Base-by-base conservation (phyloP, 306 rosid species). In the Purshia tridentata region DNA sequence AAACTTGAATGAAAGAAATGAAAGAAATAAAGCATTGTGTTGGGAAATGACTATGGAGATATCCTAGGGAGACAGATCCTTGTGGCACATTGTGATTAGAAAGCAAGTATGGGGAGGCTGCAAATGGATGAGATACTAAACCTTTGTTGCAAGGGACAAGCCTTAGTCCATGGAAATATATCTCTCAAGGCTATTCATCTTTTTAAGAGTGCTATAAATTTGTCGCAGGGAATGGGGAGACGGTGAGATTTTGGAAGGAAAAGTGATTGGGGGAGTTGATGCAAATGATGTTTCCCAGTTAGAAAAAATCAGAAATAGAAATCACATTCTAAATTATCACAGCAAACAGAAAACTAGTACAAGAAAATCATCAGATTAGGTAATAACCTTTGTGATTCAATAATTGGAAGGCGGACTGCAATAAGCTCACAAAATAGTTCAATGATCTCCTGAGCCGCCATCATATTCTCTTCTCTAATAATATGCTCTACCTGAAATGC, bases 371-470 rank as follows among this genome's bases (percentile, higher is more conserved):
- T 37, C 15, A 70, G 18, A 47, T 39, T 19, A 72, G 39, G 15
- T 68, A 46, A 13, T 14, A 71, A 94, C 97, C 96, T 94, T 78
- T 94, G 97, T 44, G 88, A 72, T 74, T 94, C 98, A 61, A 94
- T 83, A 75, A 94, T 89, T 13, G 97, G 98, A 80, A 94, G 97
- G 56, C 97, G 92, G 65, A 91, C 95, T 7, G 85, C 44, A 68
- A 94, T 85, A 62, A 94, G 98, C 84, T 94, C 97, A 41, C 86
- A 80, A 75, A 88, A 91, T 40, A 94, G 88, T 83, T 89, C 98
- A 63, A 94, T 70, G 78, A 94, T 85, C 87, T 94, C 98, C 72
- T 94, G 98, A 67, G 98, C 96, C 44, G 97, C 98, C 90, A 94
- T 91, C 96, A 91, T 94, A 64, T 91, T 94, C 90, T 94, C 97